Percentiles rank a stretch among this genome's conserved stretches.
These are phyloP conservation scores for Leptographium radiaticola DNA, from an alignment of 2,329 filamentous ascomycete genomes.

Conservation along the genomic window DNA sequence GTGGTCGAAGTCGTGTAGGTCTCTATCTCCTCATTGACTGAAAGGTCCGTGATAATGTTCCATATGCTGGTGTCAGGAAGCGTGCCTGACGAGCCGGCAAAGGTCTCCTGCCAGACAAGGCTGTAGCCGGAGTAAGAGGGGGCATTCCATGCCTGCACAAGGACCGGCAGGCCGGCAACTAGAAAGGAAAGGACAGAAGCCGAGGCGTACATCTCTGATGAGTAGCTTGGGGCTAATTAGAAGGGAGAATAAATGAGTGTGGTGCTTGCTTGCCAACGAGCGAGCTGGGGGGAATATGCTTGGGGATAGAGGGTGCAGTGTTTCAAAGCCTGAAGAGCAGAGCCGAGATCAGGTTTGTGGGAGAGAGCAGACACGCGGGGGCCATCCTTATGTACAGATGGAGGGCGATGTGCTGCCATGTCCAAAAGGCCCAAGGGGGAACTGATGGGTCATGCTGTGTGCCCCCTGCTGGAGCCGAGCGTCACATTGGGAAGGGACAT, in stretches of 20 bases:
- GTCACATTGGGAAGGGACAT: no score
- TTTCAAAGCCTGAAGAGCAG: not conserved
- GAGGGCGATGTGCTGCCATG: not conserved
- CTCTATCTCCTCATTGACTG: constrained; percentile 44
- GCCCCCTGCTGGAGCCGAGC: not conserved
- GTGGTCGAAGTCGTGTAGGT: constrained; percentile 30
- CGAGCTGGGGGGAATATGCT: not conserved
- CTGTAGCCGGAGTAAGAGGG: constrained; percentile 27
- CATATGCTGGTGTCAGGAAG: constrained; percentile 24
- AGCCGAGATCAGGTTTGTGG: not conserved
- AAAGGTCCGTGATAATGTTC: constrained; percentile 40
- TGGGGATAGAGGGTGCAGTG: not conserved
- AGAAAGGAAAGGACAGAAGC: constrained; percentile 1
- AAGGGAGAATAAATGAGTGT: not conserved
- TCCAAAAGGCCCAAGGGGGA: no score
- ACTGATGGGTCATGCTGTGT: no score
- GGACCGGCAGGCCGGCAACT: constrained; percentile 11
- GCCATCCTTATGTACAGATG: not conserved
- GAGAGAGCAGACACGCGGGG: not conserved
- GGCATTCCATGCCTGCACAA: constrained; percentile 22
- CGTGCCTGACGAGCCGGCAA: constrained; percentile 23
- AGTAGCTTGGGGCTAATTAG: not conserved
- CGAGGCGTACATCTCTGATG: not conserved
- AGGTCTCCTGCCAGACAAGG: constrained; percentile 30
- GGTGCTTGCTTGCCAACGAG: not conserved